Evolutionary conservation across 306 rosid species (phyloP).

Genomic region (Fagus sylvatica): DNA sequence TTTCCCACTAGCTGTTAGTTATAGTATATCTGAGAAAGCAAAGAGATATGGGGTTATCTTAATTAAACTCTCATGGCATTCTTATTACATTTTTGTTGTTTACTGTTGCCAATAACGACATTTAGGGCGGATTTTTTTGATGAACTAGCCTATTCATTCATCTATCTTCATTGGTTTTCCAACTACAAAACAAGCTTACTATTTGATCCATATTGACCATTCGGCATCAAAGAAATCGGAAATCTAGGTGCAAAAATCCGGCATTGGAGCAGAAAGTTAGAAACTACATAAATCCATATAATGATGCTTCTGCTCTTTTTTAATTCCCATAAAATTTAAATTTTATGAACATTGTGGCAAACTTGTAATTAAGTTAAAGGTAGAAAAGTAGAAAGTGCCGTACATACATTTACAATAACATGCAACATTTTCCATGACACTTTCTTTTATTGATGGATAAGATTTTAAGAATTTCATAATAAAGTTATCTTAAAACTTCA

Average conservation of each 20-base stretch:
- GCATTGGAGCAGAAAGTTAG: too few species aligned
- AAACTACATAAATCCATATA: too few species aligned
- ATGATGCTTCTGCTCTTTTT: not conserved
- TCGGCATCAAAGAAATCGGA: not conserved
- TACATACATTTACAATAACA: too few species aligned
- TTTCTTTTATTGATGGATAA: too few species aligned
- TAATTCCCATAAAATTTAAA: not conserved
- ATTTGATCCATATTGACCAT: not conserved
- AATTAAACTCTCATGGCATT: not conserved
- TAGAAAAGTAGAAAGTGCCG: too few species aligned
- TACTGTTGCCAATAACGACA: constrained; percentile 20
- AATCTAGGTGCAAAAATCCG: too few species aligned
- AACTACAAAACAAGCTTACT: not conserved
- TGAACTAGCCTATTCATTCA: not conserved
- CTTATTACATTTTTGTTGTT: constrained; percentile 10
- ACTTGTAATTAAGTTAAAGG: too few species aligned
- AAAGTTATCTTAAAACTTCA: too few species aligned
- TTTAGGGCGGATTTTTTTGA: constrained; percentile 38
- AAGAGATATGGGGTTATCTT: not conserved
- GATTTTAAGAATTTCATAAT: too few species aligned
- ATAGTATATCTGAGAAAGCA: not conserved
- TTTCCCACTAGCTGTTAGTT: not conserved
- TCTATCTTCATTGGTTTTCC: not conserved
- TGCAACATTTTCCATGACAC: too few species aligned
- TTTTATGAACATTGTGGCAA: not conserved